Evolutionary conservation across 2,329 filamentous ascomycete genomes (phyloP).

Genomic region (Eutypa lata): DNA sequence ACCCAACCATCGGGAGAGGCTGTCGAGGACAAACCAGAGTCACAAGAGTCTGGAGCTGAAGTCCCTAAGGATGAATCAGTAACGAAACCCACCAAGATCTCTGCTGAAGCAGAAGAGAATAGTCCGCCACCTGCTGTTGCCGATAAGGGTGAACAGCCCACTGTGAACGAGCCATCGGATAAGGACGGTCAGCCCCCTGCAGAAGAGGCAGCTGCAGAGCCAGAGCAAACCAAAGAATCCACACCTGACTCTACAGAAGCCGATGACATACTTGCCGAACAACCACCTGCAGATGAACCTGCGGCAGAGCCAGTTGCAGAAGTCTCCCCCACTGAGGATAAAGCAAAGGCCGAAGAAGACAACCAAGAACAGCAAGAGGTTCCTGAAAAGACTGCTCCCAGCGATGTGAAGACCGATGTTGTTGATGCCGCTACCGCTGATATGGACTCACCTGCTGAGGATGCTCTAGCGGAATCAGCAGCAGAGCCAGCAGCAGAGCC

Average conservation of each 20-base stretch:
- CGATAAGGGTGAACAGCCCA: neutral
- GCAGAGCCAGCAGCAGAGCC: neutral
- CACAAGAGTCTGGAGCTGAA: neutral
- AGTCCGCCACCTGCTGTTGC: neutral
- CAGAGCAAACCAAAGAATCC: conserved; percentile 6
- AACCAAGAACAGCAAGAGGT: neutral
- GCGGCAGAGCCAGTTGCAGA: neutral
- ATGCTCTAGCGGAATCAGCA: neutral
- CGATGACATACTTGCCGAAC: conserved; percentile 1
- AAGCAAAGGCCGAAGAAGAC: neutral
- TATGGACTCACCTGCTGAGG: neutral
- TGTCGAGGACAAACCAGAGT: neutral
- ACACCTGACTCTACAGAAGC: neutral
- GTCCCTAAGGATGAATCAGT: neutral
- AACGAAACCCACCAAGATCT: neutral
- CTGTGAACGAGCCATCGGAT: neutral
- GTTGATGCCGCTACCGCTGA: too few species aligned
- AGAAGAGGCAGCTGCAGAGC: conserved; percentile 1
- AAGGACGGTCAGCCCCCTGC: neutral
- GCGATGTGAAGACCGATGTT: too few species aligned
- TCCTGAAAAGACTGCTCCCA: neutral
- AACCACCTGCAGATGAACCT: neutral
- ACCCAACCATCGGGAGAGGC: neutral
- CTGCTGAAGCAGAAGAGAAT: neutral
- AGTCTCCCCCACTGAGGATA: neutral